Evolutionary conservation across 306 rosid species (phyloP), one percentile per base, ranked within the genome.

Genomic region (Gillenia trifoliata): DNA sequence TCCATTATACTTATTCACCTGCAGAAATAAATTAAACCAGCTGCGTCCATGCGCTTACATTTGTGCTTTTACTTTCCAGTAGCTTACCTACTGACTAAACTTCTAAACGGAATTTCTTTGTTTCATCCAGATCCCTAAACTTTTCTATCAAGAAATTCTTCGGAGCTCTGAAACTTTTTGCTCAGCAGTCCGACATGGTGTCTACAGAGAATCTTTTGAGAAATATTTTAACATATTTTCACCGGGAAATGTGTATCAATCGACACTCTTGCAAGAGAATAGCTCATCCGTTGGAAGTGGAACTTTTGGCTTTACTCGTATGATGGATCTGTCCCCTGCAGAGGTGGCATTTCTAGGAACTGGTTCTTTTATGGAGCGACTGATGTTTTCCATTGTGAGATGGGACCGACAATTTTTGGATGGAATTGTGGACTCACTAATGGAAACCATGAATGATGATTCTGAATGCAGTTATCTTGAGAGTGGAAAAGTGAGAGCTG

Each of bases 311-410:
- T 95, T 95, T 86, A 82, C 96, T 70, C 97, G 74, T 79, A 76
- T 95, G 89, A 95, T 87, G 84, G 91, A 84, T 83, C 82, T 92
- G 75, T 89, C 93, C 52, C 96, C 99, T 20, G 88, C 85, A 31
- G 99, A 95, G 77, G 91, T 92, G 83, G 54, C 86, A 52, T 95
- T 95, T 89, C 77, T 90, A 71, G 98, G 91, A 78, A 84, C 86
- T 75, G 78, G 89, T 77, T 87, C 93, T 83, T 85, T 85, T 75
- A 74, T 88, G 94, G 99, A 95, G 88, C 82, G 69, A 67, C 78
- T 95, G 31, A 49, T 95, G 82, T 90, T 86, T 85, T 90, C 97
- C 82, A 82, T 90, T 82, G 78, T 75, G 82, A 89, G 89, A 84
- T 77, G 89, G 90, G 92, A 90, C 75, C 82, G 79, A 23, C 86